A percentile compares a stretch with the other conserved stretches of the same genome.
Conservation (phyloP, 768 basidiomycete species). For the Mycena filopes region DNA sequence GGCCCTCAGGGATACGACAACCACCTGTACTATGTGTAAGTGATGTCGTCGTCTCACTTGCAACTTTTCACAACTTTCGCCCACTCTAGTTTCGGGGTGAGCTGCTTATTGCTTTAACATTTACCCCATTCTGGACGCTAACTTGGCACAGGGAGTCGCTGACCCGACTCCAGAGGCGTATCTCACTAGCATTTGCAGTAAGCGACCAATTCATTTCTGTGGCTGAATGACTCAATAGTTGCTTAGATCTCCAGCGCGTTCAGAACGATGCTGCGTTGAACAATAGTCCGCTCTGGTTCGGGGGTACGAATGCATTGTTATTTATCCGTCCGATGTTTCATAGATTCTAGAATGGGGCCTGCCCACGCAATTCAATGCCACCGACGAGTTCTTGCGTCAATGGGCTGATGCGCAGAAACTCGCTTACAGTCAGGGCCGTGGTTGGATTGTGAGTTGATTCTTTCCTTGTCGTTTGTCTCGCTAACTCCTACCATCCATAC, state of each 20-base stretch:
- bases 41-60: not conserved
- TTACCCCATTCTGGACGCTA: conserved; percentile 19
- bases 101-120: conserved; percentile 19
- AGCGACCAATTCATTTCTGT: conserved; percentile 30
- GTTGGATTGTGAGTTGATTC: conserved; percentile 63
- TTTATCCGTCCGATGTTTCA: not conserved
- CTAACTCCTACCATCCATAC: not conserved
- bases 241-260: conserved; percentile 70
- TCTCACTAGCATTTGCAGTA: conserved; percentile 76
- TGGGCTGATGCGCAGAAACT: conserved; percentile 77
- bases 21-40: conserved; percentile 81
- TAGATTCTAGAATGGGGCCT: conserved; percentile 60
- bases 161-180: conserved; percentile 73
- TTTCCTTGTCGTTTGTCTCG: too few relatives aligned
- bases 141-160: conserved; percentile 68
- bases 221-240: not conserved
- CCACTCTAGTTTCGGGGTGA: conserved; percentile 65
- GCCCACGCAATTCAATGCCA: conserved; percentile 64
- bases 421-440: conserved; percentile 60
- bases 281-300: conserved; percentile 64
- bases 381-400: conserved; percentile 59
- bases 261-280: conserved; percentile 55
- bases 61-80: not conserved
- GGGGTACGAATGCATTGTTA: conserved; percentile 37
- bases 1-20: conserved; percentile 83